phyloP scores from a whole-genome alignment of 495 filamentous ascomycete genomes.

The Aspergillus saccharolyticus region DNA sequence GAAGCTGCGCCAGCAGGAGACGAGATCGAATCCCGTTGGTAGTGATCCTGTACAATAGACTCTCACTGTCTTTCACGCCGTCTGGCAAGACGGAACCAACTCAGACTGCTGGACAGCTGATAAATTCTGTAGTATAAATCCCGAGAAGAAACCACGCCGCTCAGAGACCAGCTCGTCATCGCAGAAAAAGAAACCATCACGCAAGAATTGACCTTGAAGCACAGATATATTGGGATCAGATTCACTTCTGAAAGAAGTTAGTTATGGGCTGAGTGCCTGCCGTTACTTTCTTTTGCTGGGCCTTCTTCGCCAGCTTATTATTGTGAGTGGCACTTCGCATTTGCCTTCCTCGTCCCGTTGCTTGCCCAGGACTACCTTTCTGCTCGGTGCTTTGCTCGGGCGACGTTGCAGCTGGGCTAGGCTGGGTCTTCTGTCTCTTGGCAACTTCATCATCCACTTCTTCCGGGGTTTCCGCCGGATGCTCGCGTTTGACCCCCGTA shows the following conservation, averaged over 20 bases:
- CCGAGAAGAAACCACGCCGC: background rate
- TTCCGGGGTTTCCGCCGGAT: conserved; percentile 25
- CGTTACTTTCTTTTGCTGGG: conserved; percentile 40
- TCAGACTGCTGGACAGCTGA: conserved; percentile 17
- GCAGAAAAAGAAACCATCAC: background rate
- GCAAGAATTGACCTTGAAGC: background rate
- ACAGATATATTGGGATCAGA: background rate
- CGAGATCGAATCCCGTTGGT: conserved; percentile 5
- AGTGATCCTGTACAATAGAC: conserved; percentile 19
- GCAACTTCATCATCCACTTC: conserved; percentile 14
- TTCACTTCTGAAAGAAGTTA: conserved; percentile 69
- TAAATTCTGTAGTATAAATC: conserved; percentile 20
- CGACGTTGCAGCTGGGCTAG: conserved; percentile 21
- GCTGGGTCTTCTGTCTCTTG: conserved; percentile 29
- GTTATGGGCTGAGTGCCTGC: conserved; percentile 77
- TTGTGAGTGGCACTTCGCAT: conserved; percentile 39
- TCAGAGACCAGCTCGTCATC: background rate
- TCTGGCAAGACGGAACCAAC: background rate
- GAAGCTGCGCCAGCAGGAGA: conserved; percentile 33
- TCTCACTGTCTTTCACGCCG: conserved; percentile 9
- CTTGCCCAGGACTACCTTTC: conserved; percentile 9
- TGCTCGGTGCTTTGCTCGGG: conserved; percentile 12
- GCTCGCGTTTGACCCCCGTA: conserved; percentile 55
- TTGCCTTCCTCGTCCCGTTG: conserved; percentile 16
- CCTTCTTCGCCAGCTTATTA: conserved; percentile 43